phyloP scores from a whole-genome alignment of 148 eudicot species.

The Fallopia convolvulus region DNA sequence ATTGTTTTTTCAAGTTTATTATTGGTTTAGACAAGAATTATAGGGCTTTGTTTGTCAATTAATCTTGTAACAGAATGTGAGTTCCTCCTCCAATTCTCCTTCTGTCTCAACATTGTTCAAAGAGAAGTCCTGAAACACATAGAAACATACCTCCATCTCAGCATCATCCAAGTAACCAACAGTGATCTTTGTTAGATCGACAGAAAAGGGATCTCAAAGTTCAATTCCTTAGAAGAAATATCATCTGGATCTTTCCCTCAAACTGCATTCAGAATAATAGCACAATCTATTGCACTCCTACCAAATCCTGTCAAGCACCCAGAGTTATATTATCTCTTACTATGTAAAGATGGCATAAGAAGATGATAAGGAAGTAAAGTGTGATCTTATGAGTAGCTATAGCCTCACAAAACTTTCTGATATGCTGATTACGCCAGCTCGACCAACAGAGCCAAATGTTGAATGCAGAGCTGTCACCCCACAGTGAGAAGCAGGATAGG shows the following conservation, averaged over 20 bases:
- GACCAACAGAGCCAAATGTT: slow-evolving; percentile 76
- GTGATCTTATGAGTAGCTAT: not conserved
- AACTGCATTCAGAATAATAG: slow-evolving; percentile 53
- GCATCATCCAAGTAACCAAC: slow-evolving; percentile 91
- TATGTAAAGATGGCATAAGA: not conserved
- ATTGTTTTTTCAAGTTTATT: too few relatives aligned
- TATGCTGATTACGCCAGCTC: slow-evolving; percentile 89
- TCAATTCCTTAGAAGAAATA: slow-evolving; percentile 61
- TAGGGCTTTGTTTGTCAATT: too few relatives aligned
- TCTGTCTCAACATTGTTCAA: not conserved
- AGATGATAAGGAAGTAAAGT: not conserved
- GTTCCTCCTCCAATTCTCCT: not conserved
- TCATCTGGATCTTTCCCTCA: slow-evolving; percentile 86
- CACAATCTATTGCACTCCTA: slow-evolving; percentile 82
- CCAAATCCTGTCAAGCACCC: slow-evolving; percentile 59
- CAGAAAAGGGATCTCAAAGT: slow-evolving; percentile 60
- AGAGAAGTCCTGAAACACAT: not conserved
- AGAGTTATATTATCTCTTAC: not conserved
- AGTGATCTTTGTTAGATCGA: slow-evolving; percentile 63
- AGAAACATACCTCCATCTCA: slow-evolving; percentile 64
- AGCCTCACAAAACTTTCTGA: slow-evolving; percentile 74
- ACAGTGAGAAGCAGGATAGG: slow-evolving; percentile 85
- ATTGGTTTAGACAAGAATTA: too few relatives aligned
- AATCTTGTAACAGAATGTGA: not conserved
- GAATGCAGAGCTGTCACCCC: slow-evolving; percentile 86